Base-by-base conservation (phyloP, 306 rosid species). In the Vachellia collinsii region DNA sequence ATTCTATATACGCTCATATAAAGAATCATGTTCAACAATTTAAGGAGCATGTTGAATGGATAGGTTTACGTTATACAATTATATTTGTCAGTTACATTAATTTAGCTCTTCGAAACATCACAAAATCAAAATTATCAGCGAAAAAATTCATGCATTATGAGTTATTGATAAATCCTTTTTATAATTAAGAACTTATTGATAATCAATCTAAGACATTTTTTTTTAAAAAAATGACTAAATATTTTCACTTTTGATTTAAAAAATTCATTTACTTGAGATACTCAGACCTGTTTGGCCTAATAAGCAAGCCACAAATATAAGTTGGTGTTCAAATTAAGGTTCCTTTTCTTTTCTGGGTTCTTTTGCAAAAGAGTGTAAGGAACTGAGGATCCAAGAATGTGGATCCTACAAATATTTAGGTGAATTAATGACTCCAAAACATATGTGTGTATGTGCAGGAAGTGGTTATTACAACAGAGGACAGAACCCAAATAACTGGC, bases 401-500 rank as follows among this genome's bases (percentile, higher is more conserved):
- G 29, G 17, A 59, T 11, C 6, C 66, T 3, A 23, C 66, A 10
- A 22, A 59, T 23, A 59, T 23, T 11, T 10, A 23, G 37, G 8
- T 58, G 3, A 22, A 58, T 22, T 22, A 59, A 13, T 12, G 19
- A 14, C 34, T 25, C n/a, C 41, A 13, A 11, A 29, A 25, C n/a
- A 61, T 61, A 11, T 59, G 8, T 53, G 23, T 50, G 7, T 4
- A 17, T 59, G 65, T 59, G 65, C 68, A 62, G 68, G 10, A 4
- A 62, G n/a, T 62, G 38, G 38, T 23, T 61, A 88, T 79, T 92
- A 88, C 90, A 87, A 83, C 75, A 76, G 71, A 11, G 68, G 38
- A 46, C 74, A 86, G 41, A 78, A 76, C 20, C 79, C 87, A 29
- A 76, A 65, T 3, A 83, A 66, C 51, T 91, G 92, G 89, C 88